A percentile compares a stretch with the other conserved stretches of the same genome.
Evolutionary conservation across 225 moss, liverwort and hornwort genomes (phyloP).

Genomic region (Climacium dendroides): DNA sequence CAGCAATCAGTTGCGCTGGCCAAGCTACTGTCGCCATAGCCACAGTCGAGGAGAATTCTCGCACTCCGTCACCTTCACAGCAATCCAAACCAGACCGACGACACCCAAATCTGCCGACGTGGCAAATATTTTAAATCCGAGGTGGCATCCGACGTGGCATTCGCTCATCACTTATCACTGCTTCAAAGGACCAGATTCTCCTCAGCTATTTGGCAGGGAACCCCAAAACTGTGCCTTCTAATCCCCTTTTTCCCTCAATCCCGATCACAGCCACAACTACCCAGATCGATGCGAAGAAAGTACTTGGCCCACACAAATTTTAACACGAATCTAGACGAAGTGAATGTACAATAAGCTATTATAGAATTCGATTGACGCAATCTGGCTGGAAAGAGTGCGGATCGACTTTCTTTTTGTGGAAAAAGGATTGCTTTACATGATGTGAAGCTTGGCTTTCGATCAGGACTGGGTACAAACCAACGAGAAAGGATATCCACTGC

Average conservation of each 20-base stretch:
- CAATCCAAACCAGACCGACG: background rate
- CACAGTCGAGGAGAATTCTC: background rate
- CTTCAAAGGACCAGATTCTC: background rate
- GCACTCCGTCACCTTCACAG: background rate
- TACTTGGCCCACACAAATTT: background rate
- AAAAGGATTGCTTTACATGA: background rate
- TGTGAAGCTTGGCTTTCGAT: background rate
- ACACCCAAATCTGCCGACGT: background rate
- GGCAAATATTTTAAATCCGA: background rate
- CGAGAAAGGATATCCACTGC: background rate
- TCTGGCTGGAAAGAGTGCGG: background rate
- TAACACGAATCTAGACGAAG: background rate
- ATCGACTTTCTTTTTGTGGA: background rate
- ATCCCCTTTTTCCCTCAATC: background rate
- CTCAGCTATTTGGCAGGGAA: background rate
- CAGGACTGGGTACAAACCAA: background rate
- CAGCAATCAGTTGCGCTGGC: background rate
- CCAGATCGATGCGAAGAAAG: background rate
- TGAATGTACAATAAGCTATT: background rate
- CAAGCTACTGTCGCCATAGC: slow-evolving; percentile 23
- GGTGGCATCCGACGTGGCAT: background rate
- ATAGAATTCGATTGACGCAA: background rate
- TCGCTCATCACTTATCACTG: too few species aligned
- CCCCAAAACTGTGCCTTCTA: background rate
- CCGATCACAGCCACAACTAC: background rate